Evolutionary conservation across 169 alveolate species (phyloP), one percentile per base, ranked within the genome.

Genomic region (Toxoplasma gondii): DNA sequence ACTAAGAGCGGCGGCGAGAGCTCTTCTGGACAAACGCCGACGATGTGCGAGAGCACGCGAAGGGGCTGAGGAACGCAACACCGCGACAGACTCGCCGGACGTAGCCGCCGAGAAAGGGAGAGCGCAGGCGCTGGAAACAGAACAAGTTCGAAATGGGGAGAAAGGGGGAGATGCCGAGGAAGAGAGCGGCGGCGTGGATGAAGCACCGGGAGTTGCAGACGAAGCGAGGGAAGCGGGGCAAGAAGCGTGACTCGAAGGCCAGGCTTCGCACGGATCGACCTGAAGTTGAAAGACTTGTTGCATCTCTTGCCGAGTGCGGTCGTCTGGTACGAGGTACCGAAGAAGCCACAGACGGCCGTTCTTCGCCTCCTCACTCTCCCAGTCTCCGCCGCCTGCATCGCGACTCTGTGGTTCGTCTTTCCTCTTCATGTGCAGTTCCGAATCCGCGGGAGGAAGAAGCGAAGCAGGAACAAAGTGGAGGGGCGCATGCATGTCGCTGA

Each of bases 1-100:
- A n/a, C 97, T 96, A 69, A 90, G 49, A 10, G 91, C 88, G 49
- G 92, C 91, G 74, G 96, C 94, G 82, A 95, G 97, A 45, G 94
- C 74, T 7, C 29, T 19, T 27, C 29, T 92, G 34, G 96, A 96
- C 70, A 91, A 39, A 0, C 94, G 92, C 94, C 93, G 94, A 87
- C 93, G 96, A 67, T 93, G 90, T 16, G 41, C 70, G 41, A 49
- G 45, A 54, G 91, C 95, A 43, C 74, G 88, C 58, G 69, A 87
- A 78, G 95, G 58, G 49, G 92, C 58, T n/a, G n/a, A n/a, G n/a
- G n/a, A n/a, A n/a, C n/a, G n/a, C n/a, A n/a, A n/a, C n/a, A n/a
- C n/a, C n/a, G n/a, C n/a, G n/a, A n/a, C n/a, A n/a, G n/a, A n/a
- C n/a, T n/a, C n/a, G n/a, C n/a, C n/a, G n/a, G n/a, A n/a, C n/a